Base-by-base conservation (phyloP, 441 rosid genomes). In the Arabidopsis hybrid region DNA sequence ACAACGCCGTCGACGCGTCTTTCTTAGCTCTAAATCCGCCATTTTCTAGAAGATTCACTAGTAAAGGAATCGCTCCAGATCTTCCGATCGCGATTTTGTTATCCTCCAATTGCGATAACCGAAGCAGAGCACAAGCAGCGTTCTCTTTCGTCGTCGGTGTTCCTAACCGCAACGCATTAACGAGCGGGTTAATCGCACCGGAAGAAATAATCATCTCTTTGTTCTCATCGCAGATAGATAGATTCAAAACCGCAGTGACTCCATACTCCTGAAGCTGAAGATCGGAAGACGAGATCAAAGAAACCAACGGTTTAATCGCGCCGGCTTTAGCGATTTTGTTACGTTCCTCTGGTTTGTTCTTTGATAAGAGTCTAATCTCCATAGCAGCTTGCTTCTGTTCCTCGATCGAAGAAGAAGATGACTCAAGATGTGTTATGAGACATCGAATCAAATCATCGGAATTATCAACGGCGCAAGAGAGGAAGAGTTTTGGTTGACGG, bases 141-240 rank as follows among this genome's bases (percentile, higher is more conserved):
- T 95, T 95, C 77, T 95, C 97, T 55, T 83, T 90, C 1, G 93
- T 80, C 74, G 99, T 86, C 31, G 92, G n/a, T 3, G 90, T 90
- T 14, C 97, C 96, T 6, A 82, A 69, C 68, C 71, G 85, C 82
- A 92, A 75, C 18, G 96, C 91, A 59, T 83, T 80, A 8, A 86
- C 97, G 2, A 95, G 83, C 34, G 97, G 96, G 83, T 84, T 92
- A 26, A 90, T 87, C 13, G 96, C 97, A 38, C 99, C 97, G 0
- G 97, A 84, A 2, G 85, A 81, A 45, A 90, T 85, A 8, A 95
- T 89, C 65, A 73, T 62, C 51, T 76, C 91, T 46, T 91, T 95
- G 80, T 95, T 92, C 83, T 95, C 97, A 45, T 95, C 99, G 73
- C 97, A 95, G 26, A 95, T 84, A 2, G 99, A 92, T 14, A 95